Evolutionary conservation across 768 basidiomycete species (phyloP).

Genomic region (Terana coerulea): DNA sequence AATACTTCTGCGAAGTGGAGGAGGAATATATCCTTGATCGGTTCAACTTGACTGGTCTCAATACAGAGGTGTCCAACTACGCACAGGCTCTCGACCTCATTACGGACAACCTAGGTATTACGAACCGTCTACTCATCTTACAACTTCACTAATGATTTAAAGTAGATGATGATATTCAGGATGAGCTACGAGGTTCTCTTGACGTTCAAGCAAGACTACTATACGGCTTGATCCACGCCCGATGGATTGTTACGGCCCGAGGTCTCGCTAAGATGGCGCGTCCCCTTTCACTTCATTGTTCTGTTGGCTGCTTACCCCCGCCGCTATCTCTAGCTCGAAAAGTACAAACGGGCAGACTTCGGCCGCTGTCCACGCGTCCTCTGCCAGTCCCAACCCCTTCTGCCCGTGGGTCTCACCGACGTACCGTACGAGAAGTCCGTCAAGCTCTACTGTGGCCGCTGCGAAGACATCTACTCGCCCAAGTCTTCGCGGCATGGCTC

Average conservation of each 20-base stretch:
- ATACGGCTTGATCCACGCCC: constrained; percentile 94
- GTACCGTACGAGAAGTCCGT: constrained; percentile 98
- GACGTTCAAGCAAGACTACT: constrained; percentile 92
- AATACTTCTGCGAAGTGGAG: constrained; percentile 99
- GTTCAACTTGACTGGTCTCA: constrained; percentile 96
- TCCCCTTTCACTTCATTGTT: not conserved
- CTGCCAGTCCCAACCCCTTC: constrained; percentile 90
- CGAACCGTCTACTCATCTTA: constrained; percentile 25
- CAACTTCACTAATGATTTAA: not conserved
- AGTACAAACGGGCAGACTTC: constrained; percentile 98
- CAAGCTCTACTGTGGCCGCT: constrained; percentile 97
- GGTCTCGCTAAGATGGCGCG: constrained; percentile 93
- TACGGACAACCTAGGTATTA: constrained; percentile 92
- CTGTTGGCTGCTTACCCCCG: not conserved
- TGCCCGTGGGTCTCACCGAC: constrained; percentile 95
- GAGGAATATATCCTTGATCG: constrained; percentile 98
- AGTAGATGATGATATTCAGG: constrained; percentile 89
- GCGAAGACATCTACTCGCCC: constrained; percentile 97
- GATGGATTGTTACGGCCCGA: constrained; percentile 94
- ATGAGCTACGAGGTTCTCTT: constrained; percentile 86
- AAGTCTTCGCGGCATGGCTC: constrained; percentile 96
- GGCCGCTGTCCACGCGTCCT: constrained; percentile 97
- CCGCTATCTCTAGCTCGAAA: constrained; percentile 65
- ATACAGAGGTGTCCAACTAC: constrained; percentile 95
- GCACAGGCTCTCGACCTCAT: constrained; percentile 92